Base-by-base conservation (phyloP, 805 yeast species). In the Starmerella scarabaei region DNA sequence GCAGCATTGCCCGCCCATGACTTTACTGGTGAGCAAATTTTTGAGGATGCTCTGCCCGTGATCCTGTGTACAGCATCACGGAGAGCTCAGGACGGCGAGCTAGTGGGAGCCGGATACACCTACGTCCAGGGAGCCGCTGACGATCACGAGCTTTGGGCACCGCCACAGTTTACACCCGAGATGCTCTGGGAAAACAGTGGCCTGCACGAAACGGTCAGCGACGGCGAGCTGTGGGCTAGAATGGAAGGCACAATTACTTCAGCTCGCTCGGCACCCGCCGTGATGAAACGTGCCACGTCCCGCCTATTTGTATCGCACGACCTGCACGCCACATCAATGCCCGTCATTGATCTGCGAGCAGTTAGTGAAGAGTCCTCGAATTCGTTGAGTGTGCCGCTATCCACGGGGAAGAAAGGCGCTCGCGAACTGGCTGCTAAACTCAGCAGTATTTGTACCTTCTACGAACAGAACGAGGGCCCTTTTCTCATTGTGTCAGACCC, bases 111-210 rank as follows among this genome's bases (percentile, higher is more conserved):
- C 7, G 77, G 75, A 0, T 77, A 61, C 48, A 59, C 67, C 0
- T 85, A 85, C 53, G 80, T 84, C 1, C 95, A 84, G 58, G 96
- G 96, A 1, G 91, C 94, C 0, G 95, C 91, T 0, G 96, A 85
- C 57, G 95, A 86, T 52, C 94, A 85, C 55, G 96, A 85, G 52
- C 62, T 77, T 9, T 85, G 95, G 96, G 70, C 78, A 0, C 63
- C 69, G 4, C 61, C 66, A 0, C 18, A 23, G 2, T 56, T 83
- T 23, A 68, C 65, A 1, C 74, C 86, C 0, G 50, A 52, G 0
- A 36, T 71, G 21, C 71, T 80, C 36, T 83, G 93, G 93, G 38
- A 53, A 3, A 53, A 69, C 42, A 37, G 55, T 3, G 57, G 54
- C 3, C 51, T 70, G 16, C 45, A 53, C 2, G 58, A 62, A 7